A percentile compares a stretch with the other conserved stretches of the same genome.
These are phyloP conservation scores for Fusarium sp. DNA, from an alignment of 2,329 filamentous ascomycete species.

Conservation along the genomic window DNA sequence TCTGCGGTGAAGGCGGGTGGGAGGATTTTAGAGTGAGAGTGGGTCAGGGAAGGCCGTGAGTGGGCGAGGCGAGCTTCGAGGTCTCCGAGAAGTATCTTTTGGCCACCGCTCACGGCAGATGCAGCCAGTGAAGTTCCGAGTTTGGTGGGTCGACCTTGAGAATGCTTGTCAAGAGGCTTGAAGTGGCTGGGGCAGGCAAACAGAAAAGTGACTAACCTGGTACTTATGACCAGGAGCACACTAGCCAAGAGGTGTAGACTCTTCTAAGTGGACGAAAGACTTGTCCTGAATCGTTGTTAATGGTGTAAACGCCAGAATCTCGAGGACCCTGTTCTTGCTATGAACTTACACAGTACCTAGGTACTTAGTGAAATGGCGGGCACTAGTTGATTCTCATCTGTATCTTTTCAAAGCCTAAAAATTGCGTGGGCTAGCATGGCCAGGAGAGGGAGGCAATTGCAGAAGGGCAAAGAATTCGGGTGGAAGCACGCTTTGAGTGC, in stretches of 20 bases:
- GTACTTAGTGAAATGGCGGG: not conserved
- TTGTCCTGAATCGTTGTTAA: conserved; percentile 30
- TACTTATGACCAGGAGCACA: conserved; percentile 35
- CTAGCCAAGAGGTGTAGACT: conserved; percentile 6
- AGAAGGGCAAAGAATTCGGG: conserved; percentile 31
- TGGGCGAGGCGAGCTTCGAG: conserved; percentile 32
- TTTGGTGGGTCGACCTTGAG: conserved; percentile 11
- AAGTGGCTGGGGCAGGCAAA: conserved; percentile 39
- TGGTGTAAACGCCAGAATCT: conserved; percentile 19
- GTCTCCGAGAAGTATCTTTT: conserved; percentile 42
- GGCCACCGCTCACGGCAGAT: conserved; percentile 40
- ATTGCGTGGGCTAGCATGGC: not conserved
- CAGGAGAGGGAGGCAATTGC: conserved; percentile 7
- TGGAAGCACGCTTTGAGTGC: conserved; percentile 2
- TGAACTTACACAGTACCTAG: not conserved
- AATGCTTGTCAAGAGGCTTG: conserved; percentile 29
- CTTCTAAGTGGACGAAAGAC: conserved; percentile 21
- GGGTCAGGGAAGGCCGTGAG: conserved; percentile 45
- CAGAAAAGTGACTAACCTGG: conserved; percentile 20
- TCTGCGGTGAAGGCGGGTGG: conserved; percentile 44
- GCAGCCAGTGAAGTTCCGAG: conserved; percentile 34
- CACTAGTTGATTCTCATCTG: conserved; percentile 12
- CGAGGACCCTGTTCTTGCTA: not conserved
- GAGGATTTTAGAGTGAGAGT: conserved; percentile 39
- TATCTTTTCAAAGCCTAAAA: conserved; percentile 23